Evolutionary conservation across 345 rosid genomes (phyloP), one percentile per base, ranked within the genome.

Genomic region (Garcia nutans): DNA sequence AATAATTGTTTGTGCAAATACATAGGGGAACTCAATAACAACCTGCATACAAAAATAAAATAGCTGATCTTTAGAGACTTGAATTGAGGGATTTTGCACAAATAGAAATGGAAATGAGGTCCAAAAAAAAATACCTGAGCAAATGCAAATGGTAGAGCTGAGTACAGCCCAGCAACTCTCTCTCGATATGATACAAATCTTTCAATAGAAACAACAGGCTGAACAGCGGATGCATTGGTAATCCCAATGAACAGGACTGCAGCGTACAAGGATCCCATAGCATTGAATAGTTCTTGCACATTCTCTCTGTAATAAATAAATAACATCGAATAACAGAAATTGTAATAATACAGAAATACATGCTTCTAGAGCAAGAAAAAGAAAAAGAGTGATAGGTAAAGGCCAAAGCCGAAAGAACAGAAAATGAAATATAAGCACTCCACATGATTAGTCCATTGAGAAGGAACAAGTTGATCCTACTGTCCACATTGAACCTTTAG

Each of bases 91-190:
- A 23, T 28, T 11, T 50, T 69, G 41, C 47, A 60, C 70, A 10
- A 44, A 52, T 8, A 68, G 50, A 71, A 31, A 58, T 50, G 47
- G 65, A 20, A 59, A 52, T 16, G 31, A 70, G 65, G 31, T 62
- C 22, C 19, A 57, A 64, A 52, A 60, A 60, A 2, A 77, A 93
- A 9, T 47, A 47, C 99, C 97, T 92, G 99, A 64, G 98, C 99
- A 60, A 96, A 89, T 63, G 99, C 99, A 73, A 90, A 92, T 0
- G 99, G 87, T 71, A 96, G 79, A 68, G 98, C 96, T 0, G 99
- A 91, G 81, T 96, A 96, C 98, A 96, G 87, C 74, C 99, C 98
- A 0, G 98, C 99, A 6, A 98, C 96, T 88, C 98, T 87, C 82
- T 96, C 97, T 60, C 99, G 83, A 71, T 93, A 96, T 11, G 99